Percentiles rank a stretch among this genome's conserved stretches.
phyloP scores from a whole-genome alignment of 345 rosid genomes.

The Excoecaria agallocha region DNA sequence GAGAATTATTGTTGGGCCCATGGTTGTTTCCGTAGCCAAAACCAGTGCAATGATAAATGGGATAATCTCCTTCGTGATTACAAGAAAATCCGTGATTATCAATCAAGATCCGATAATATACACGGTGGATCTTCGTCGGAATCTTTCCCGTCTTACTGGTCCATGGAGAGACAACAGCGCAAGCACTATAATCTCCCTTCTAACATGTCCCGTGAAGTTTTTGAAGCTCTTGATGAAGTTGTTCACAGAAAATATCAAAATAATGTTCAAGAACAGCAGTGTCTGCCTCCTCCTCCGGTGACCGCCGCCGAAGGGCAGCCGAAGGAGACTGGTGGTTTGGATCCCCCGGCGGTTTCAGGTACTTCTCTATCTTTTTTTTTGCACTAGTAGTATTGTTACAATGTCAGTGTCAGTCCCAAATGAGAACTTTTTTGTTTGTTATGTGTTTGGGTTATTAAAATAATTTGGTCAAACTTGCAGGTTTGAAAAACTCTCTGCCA shows the following conservation, averaged over 20 bases:
- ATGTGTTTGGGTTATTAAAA: conserved; percentile 22
- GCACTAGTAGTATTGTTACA: conserved; percentile 15
- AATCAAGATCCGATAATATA: conserved; percentile 9
- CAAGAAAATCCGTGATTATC: conserved; percentile 33
- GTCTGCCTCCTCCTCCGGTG: background rate
- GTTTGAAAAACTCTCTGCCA: conserved; percentile 32
- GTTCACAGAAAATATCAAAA: conserved; percentile 28
- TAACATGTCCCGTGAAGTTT: conserved; percentile 32
- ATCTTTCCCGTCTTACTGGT: conserved; percentile 29
- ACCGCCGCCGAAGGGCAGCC: conserved; percentile 13
- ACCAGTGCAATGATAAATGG: conserved; percentile 51
- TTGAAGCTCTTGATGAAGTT: conserved; percentile 31
- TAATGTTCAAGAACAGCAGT: background rate
- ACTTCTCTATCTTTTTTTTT: background rate
- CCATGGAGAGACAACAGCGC: conserved; percentile 31
- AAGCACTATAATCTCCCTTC: conserved; percentile 38
- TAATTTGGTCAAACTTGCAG: conserved; percentile 41
- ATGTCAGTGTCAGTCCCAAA: conserved; percentile 38
- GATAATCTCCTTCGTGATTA: conserved; percentile 43
- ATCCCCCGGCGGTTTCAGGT: conserved; percentile 15
- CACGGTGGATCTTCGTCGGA: background rate
- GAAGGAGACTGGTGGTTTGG: conserved; percentile 2
- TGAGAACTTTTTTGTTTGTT: conserved; percentile 26
- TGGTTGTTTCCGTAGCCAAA: conserved; percentile 39
- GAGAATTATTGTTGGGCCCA: conserved; percentile 43